Percentiles rank a stretch among this genome's conserved stretches.
phyloP scores from a whole-genome alignment of 805 yeast species.

The Kodamaea leandrae region DNA sequence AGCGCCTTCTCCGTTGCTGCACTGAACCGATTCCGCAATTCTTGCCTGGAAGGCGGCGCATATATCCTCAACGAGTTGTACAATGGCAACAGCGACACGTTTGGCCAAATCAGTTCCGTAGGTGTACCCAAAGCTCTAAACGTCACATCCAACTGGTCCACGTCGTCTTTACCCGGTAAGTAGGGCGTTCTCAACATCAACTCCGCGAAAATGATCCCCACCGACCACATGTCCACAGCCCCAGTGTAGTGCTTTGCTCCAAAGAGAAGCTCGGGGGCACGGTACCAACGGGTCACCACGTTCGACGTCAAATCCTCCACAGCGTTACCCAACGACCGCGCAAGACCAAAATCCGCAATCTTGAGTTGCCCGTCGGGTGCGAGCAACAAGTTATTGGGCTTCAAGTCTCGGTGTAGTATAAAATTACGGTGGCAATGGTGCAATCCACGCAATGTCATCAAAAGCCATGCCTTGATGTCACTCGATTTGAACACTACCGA shows the following conservation, averaged over 20 bases:
- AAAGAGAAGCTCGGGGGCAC: slow-evolving; percentile 65
- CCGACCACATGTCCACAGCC: slow-evolving; percentile 46
- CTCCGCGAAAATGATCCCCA: slow-evolving; percentile 81
- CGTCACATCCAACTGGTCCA: slow-evolving; percentile 89
- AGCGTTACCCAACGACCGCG: slow-evolving; percentile 74
- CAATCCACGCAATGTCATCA: slow-evolving; percentile 92
- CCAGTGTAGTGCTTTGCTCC: slow-evolving; percentile 45
- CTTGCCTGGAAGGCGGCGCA: slow-evolving; percentile 80
- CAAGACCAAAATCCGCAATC: slow-evolving; percentile 96
- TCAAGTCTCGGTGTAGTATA: slow-evolving; percentile 87
- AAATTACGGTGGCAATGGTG: slow-evolving; percentile 94
- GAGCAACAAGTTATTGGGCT: slow-evolving; percentile 85
- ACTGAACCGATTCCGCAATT: slow-evolving; percentile 75
- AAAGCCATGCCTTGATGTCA: slow-evolving; percentile 88
- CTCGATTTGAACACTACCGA: slow-evolving; percentile 74
- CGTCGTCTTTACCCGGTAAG: slow-evolving; percentile 86
- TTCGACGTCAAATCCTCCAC: slow-evolving; percentile 81
- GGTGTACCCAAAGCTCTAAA: slow-evolving; percentile 96
- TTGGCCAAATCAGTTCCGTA: slow-evolving; percentile 88
- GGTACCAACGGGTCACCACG: slow-evolving; percentile 96
- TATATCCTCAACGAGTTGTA: slow-evolving; percentile 72
- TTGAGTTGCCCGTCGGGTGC: slow-evolving; percentile 87
- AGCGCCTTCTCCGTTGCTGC: slow-evolving; percentile 89
- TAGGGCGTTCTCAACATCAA: slow-evolving; percentile 93
- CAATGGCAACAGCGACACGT: slow-evolving; percentile 73